These are phyloP conservation scores for Leishmania tarentolae DNA, from an alignment of 208 protist species.

Conservation along the genomic window DNA sequence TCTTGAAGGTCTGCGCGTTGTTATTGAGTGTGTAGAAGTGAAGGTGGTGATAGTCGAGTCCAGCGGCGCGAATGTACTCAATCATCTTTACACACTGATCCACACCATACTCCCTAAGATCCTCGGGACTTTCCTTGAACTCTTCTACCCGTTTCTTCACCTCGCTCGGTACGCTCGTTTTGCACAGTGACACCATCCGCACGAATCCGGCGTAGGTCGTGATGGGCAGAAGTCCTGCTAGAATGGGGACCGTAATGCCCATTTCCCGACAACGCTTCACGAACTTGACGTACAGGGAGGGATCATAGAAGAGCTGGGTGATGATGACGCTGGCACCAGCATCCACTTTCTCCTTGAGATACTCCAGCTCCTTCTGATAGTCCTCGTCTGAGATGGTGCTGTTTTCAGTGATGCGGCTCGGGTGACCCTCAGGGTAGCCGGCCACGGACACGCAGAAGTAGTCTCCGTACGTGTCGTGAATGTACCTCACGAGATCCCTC, in stretches of 20 bases:
- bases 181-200: conserved; percentile 77
- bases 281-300: conserved; percentile 91
- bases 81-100: conserved; percentile 67
- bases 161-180: conserved; percentile 60
- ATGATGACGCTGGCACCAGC: conserved; percentile 96
- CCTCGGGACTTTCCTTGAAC: conserved; percentile 63
- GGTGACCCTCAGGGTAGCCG: conserved; percentile 94
- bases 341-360: conserved; percentile 97
- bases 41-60: conserved; percentile 65
- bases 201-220: conserved; percentile 62
- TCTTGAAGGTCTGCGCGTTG: conserved; percentile 36
- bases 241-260: conserved; percentile 94
- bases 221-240: conserved; percentile 95
- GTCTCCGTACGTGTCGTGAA: conserved; percentile 93
- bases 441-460: conserved; percentile 96
- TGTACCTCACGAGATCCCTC: conserved; percentile 94
- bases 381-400: conserved; percentile 62
- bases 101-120: conserved; percentile 63
- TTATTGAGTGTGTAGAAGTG: conserved; percentile 83
- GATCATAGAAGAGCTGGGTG: conserved; percentile 98
- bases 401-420: conserved; percentile 41
- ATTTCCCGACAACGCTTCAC: conserved; percentile 78
- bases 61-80: conserved; percentile 47
- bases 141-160: conserved; percentile 55
- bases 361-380: conserved; percentile 81